Conservation (phyloP, 2,329 filamentous ascomycete species). For the Nectriaceae sp. region DNA sequence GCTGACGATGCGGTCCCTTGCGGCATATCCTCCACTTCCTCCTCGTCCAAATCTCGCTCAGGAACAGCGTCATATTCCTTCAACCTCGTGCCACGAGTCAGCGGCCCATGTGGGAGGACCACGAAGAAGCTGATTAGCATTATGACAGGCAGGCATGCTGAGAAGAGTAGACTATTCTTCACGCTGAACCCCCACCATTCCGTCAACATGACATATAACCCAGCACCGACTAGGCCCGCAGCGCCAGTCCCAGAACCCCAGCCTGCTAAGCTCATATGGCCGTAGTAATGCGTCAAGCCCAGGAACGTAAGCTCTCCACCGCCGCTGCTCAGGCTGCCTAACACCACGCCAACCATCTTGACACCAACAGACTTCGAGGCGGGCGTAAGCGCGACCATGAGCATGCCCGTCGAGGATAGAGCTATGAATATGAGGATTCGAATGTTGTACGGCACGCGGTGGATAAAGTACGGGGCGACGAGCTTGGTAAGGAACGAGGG, state of each 20-base stretch:
- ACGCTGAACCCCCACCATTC: slow-evolving; percentile 77
- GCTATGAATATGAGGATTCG: slow-evolving; percentile 75
- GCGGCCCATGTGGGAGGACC: slow-evolving; percentile 69
- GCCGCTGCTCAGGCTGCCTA: slow-evolving; percentile 84
- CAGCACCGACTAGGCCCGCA: slow-evolving; percentile 83
- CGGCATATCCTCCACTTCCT: slow-evolving; percentile 37
- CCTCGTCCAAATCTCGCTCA: slow-evolving; percentile 41
- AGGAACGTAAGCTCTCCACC: slow-evolving; percentile 90
- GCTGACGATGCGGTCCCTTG: slow-evolving; percentile 47
- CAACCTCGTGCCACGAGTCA: slow-evolving; percentile 48
- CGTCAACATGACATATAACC: slow-evolving; percentile 83
- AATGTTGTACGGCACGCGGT: slow-evolving; percentile 75
- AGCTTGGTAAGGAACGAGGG: slow-evolving; percentile 89
- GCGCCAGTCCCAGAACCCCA: slow-evolving; percentile 94
- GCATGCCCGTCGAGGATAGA: slow-evolving; percentile 83
- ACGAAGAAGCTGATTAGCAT: slow-evolving; percentile 89
- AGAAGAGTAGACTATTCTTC: slow-evolving; percentile 71
- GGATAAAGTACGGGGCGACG: slow-evolving; percentile 90
- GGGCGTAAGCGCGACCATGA: slow-evolving; percentile 81
- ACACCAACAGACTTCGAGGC: slow-evolving; percentile 63
- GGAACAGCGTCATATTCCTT: slow-evolving; percentile 58
- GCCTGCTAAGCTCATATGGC: slow-evolving; percentile 79
- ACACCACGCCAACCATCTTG: slow-evolving; percentile 80
- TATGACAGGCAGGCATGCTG: slow-evolving; percentile 75
- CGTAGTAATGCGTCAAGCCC: slow-evolving; percentile 91